Percentiles rank a stretch among this genome's conserved stretches.
These are phyloP conservation scores for Neurospora sp. DNA, from an alignment of 495 filamentous ascomycete species.

Conservation along the genomic window DNA sequence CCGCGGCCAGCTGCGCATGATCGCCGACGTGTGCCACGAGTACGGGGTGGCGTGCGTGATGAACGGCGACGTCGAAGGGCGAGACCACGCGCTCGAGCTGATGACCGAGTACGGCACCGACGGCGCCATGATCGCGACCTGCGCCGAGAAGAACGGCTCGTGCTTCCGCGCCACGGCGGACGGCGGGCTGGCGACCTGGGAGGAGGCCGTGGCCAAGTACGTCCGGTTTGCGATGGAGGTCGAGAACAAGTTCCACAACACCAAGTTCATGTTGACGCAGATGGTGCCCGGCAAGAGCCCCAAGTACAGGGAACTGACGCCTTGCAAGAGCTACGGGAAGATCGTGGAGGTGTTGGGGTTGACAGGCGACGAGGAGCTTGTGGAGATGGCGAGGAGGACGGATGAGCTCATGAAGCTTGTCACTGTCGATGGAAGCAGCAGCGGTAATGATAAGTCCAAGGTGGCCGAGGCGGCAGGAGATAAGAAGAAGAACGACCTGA, in stretches of 20 bases:
- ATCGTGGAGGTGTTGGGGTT: constrained; percentile 48
- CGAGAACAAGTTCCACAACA: constrained; percentile 82
- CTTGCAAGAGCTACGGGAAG: constrained; percentile 54
- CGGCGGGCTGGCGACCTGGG: constrained; percentile 60
- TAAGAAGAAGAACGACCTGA: not conserved
- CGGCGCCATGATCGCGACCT: constrained; percentile 92
- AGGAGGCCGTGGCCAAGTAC: constrained; percentile 65
- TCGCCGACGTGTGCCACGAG: constrained; percentile 64
- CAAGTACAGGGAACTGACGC: constrained; percentile 43
- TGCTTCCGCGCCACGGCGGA: constrained; percentile 60
- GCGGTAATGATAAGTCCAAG: constrained; percentile 22
- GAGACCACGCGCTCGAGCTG: constrained; percentile 56
- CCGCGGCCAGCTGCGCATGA: constrained; percentile 72
- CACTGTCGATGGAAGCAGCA: constrained; percentile 38
- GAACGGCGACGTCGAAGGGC: constrained; percentile 80
- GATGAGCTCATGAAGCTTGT: constrained; percentile 53
- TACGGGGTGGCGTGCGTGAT: constrained; percentile 83
- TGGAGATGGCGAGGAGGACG: constrained; percentile 46
- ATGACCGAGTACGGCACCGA: constrained; percentile 71
- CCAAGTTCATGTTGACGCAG: constrained; percentile 79
- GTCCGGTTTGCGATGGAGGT: constrained; percentile 58
- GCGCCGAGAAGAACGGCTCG: constrained; percentile 80
- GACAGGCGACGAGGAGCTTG: constrained; percentile 41
- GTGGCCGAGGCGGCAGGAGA: constrained; percentile 27
- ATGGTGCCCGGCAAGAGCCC: constrained; percentile 71